Base-by-base conservation (phyloP, 441 rosid species). In the Sinapis alba region DNA sequence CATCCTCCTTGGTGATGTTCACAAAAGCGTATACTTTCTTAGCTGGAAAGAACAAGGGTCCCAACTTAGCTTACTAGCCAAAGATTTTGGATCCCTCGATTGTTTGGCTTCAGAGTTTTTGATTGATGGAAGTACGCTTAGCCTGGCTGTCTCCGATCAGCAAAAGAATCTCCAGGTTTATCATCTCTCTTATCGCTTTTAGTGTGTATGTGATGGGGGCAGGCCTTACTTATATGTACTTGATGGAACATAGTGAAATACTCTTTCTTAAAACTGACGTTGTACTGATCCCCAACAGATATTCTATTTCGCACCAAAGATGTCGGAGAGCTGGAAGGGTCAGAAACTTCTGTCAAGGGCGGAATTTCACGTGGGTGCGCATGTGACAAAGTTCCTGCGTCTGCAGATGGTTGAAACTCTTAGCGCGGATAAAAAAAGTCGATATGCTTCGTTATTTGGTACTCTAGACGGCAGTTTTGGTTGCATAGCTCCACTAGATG, bases 21-120 rank as follows among this genome's bases (percentile, higher is more conserved):
- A 96, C 83, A 87, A 90, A 85, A 93, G 99, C 82, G 89, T 93
- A 78, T 90, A 91, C 85, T 96, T 96, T 80, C 96, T 96, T 69
- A 92, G 85, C 81, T 96, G 99, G 99, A 96, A 92, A 82, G 99
- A 96, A 83, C 94, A 93, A 81, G 99, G 97, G 64, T 89, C 99
- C 78, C 98, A 93, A 77, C 97, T 96, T 71, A 90, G 69, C 83
- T 85, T 93, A 82, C 79, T 96, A 85, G 97, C 98, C 72, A 96
- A 96, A 83, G 99, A 96, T 85, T 96, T 91, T 62, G 97, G 97
- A 65, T 89, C 96, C 28, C 96, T 96, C 24, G 99, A 96, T 86
- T 93, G 97, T 84, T 82, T 87, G 54, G 97, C 99, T 63, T 89
- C 99, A 2, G 99, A 93, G 84, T 96, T 96, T 86, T 82, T 96